A percentile compares a stretch with the other conserved stretches of the same genome.
Evolutionary conservation across 768 basidiomycete species (phyloP).

Genomic region (Trametes coccinea): DNA sequence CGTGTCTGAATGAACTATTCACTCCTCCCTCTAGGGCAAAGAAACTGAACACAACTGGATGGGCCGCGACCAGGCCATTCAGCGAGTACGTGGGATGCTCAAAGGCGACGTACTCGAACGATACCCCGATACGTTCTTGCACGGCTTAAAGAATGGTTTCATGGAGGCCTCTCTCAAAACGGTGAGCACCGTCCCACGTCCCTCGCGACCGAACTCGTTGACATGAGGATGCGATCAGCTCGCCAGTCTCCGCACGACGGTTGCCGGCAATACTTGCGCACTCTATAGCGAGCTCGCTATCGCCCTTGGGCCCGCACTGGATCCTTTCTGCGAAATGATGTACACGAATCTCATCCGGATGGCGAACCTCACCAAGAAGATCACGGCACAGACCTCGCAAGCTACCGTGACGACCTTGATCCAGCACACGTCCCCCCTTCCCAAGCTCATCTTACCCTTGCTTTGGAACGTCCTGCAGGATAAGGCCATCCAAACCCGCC

Average conservation of each 20-base stretch:
- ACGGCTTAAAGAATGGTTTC: constrained; percentile 73
- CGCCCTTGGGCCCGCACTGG: constrained; percentile 65
- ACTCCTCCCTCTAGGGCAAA: constrained; percentile 61
- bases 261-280: constrained; percentile 73
- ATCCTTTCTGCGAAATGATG: constrained; percentile 77
- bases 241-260: constrained; percentile 86
- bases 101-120: constrained; percentile 79
- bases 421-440: constrained; percentile 65
- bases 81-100: constrained; percentile 85
- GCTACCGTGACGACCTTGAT: constrained; percentile 67
- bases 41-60: constrained; percentile 98
- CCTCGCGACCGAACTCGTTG: constrained; percentile 5
- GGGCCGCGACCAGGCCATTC: constrained; percentile 72
- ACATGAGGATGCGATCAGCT: constrained; percentile 49
- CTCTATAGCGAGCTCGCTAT: constrained; percentile 75
- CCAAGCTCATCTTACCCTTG: constrained; percentile 66
- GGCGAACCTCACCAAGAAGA: constrained; percentile 91
- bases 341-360: constrained; percentile 80
- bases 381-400: constrained; percentile 86
- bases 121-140: constrained; percentile 73
- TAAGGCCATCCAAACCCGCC: constrained; percentile 76
- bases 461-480: constrained; percentile 73
- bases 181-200: constrained; percentile 45
- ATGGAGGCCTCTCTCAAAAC: constrained; percentile 84
- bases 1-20: not conserved